phyloP scores from a whole-genome alignment of 441 rosid species.

The Breynia disticha region DNA sequence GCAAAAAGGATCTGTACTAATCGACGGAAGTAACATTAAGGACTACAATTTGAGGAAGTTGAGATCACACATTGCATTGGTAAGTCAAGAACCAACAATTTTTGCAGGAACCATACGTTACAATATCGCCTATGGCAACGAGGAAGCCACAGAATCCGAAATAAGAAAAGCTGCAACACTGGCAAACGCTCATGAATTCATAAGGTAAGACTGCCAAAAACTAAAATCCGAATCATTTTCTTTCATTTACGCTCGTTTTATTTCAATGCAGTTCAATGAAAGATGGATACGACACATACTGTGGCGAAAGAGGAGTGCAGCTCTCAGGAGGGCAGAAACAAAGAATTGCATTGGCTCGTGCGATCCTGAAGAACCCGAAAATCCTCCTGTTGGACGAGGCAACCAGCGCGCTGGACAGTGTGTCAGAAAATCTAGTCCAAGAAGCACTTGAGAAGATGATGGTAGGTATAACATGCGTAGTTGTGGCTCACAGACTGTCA shows the following conservation, averaged over 20 bases:
- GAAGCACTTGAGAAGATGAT: constrained; percentile 42
- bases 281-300: constrained; percentile 34
- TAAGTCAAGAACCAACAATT: constrained; percentile 42
- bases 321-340: constrained; percentile 51
- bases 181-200: constrained; percentile 44
- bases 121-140: constrained; percentile 32
- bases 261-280: constrained; percentile 24
- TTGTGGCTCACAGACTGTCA: constrained; percentile 38
- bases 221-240: neutral
- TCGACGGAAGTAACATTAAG: constrained; percentile 32
- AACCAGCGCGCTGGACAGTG: constrained; percentile 38
- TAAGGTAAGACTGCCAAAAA: constrained; percentile 21
- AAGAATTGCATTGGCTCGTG: constrained; percentile 36
- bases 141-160: constrained; percentile 30
- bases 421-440: constrained; percentile 36
- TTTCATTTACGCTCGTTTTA: neutral
- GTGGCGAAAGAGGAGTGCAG: constrained; percentile 41
- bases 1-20: constrained; percentile 20
- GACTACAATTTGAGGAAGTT: constrained; percentile 29
- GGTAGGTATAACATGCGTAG: constrained; percentile 34
- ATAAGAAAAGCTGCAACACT: constrained; percentile 30
- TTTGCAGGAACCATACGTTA: constrained; percentile 34
- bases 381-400: constrained; percentile 36
- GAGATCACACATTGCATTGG: constrained; percentile 36
- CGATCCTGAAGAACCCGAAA: constrained; percentile 28